phyloP scores from a whole-genome alignment of 208 protist species.

The Trypanosomatidae sp. region DNA sequence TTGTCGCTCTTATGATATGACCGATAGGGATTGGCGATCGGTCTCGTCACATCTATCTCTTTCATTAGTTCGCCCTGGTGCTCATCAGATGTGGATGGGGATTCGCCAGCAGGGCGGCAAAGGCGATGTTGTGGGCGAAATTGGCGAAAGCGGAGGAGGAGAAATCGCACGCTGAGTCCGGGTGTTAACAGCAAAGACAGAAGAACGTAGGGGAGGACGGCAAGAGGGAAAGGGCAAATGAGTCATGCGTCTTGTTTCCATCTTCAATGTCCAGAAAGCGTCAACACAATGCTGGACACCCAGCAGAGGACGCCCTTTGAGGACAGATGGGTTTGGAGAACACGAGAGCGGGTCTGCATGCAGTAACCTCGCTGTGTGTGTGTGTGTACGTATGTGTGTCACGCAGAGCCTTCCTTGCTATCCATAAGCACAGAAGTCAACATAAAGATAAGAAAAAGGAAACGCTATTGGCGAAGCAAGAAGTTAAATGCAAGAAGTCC shows the following conservation, averaged over 20 bases:
- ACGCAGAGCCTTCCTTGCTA: neutral
- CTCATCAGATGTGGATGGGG: neutral
- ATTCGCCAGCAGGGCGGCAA: neutral
- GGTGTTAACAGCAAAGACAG: neutral
- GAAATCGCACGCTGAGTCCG: neutral
- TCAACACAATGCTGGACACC: neutral
- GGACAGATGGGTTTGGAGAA: neutral
- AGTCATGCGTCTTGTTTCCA: neutral
- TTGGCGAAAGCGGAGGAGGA: neutral
- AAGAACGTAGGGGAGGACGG: neutral
- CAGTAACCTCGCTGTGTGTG: neutral
- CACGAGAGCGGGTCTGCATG: too few species aligned
- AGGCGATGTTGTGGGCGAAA: neutral
- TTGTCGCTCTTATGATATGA: neutral
- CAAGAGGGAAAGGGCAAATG: neutral
- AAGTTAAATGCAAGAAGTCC: neutral
- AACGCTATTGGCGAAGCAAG: neutral
- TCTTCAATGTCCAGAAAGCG: neutral
- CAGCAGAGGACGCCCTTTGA: neutral
- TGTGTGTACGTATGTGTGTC: neutral
- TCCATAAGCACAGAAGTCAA: neutral
- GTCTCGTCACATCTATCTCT: neutral
- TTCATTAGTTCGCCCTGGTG: neutral
- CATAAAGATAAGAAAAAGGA: neutral
- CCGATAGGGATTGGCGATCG: neutral